Conservation (phyloP, 352 stramenopile genomes). For the Pythium monospermum region DNA sequence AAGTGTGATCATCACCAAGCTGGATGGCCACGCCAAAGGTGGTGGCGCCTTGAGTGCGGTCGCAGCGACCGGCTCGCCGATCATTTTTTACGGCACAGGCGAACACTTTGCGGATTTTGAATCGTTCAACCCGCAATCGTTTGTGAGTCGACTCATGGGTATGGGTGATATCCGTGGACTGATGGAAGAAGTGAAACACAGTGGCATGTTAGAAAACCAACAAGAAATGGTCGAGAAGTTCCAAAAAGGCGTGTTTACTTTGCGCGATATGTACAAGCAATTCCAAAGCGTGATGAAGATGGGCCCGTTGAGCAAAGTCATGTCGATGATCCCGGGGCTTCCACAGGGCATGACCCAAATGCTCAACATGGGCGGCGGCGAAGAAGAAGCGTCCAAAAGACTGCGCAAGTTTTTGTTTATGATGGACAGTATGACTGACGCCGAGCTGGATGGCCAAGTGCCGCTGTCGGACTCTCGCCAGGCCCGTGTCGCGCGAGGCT, state of each 20-base stretch:
- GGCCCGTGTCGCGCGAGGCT: conserved; percentile 88
- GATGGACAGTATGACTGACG: conserved; percentile 99
- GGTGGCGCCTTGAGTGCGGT: conserved; percentile 97
- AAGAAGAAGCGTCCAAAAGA: conserved; percentile 89
- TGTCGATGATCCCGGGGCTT: conserved; percentile 98
- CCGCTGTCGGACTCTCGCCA: conserved; percentile 64
- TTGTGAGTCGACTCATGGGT: conserved; percentile 97
- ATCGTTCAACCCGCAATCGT: conserved; percentile 96
- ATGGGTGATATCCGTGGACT: conserved; percentile 97
- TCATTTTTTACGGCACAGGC: conserved; percentile 98
- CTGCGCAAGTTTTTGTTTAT: conserved; percentile 98
- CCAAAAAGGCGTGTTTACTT: conserved; percentile 95
- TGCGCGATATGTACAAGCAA: conserved; percentile 99
- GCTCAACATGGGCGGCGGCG: conserved; percentile 89
- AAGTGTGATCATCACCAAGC: conserved; percentile 99
- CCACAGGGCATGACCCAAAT: conserved; percentile 84
- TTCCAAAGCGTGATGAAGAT: conserved; percentile 98
- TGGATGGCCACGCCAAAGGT: conserved; percentile 99
- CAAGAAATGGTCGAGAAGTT: conserved; percentile 96
- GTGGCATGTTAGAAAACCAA: conserved; percentile 89
- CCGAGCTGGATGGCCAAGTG: conserved; percentile 93
- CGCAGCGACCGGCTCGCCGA: conserved; percentile 95
- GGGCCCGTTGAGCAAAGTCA: conserved; percentile 95
- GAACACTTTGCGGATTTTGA: conserved; percentile 99
- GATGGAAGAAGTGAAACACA: conserved; percentile 92